Evolutionary conservation across 192 early-diverging fungal genomes (phyloP), one percentile per base, ranked within the genome.

Genomic region (Powellomyces hirtus): DNA sequence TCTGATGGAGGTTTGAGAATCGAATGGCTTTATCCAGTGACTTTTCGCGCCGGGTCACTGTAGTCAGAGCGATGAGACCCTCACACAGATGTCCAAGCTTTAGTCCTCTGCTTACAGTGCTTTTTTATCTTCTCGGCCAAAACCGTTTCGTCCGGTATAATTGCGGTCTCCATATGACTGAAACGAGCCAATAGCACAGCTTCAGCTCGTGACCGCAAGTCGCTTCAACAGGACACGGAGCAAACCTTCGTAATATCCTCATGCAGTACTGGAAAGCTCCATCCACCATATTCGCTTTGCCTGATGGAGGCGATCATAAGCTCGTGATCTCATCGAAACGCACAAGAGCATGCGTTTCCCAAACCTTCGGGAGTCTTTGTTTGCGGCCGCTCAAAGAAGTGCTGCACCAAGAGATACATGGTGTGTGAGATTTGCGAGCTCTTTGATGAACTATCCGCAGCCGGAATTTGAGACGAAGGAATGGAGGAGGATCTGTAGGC

Each of bases 81-180:
- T 16, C 10, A 34, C 5, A 69, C 24, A 14, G 30, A 1, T 4
- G 18, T 44, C 13, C n/a, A 65, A 59, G 13, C 20, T 58, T 44
- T 18, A 16, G 35, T 36, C 20, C 11, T 26, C 36, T 14, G 51
- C 81, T 74, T 73, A 91, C 89, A 74, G 67, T 84, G 83, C 72
- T 86, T 87, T 69, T 83, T 85, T 56, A 89, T 89, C 18, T 76
- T 63, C 38, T 87, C 84, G 16, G 79, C 83, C 20, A 89, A 70
- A 53, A 84, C 75, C 7, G 79, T 61, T 38, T 85, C 85, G 64
- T 90, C 88, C 11, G 77, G 65, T 1, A 79, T 71, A 16, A 85
- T 64, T 0, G 89, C 66, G 16, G 86, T 78, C 11, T 76, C 68
- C 33, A 88, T 60, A 18, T 81, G 84, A 78, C 86, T 88, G 56